Percentiles rank a stretch among this genome's conserved stretches.
These are phyloP conservation scores for Ceratocystis ficicola DNA, from an alignment of 2,329 filamentous ascomycete species.

Conservation along the genomic window DNA sequence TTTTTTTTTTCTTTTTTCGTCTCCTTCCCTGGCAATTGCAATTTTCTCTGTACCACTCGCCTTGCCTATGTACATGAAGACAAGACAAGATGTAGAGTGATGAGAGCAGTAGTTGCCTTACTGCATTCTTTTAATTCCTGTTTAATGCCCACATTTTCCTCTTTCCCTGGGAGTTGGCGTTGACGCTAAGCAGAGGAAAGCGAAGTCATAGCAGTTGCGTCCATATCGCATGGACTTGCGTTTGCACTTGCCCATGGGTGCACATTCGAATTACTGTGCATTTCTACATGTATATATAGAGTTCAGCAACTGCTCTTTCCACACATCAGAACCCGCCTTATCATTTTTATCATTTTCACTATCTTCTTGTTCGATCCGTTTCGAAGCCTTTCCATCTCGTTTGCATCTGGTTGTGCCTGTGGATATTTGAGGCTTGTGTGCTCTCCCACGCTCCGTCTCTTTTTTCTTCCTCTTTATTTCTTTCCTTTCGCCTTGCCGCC, in stretches of 20 bases:
- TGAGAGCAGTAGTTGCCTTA: neutral
- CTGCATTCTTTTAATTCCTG: neutral
- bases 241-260: neutral
- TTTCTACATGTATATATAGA: neutral
- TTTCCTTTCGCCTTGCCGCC: neutral
- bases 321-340: neutral
- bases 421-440: neutral
- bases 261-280: neutral
- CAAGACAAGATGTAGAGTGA: neutral
- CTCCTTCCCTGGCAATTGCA: too few relatives aligned
- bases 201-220: neutral
- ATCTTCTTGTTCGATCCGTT: neutral
- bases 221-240: neutral
- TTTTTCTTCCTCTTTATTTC: neutral
- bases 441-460: neutral
- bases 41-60: too few relatives aligned
- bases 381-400: slow-evolving; percentile 7
- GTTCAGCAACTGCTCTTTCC: neutral
- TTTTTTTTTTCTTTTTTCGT: too few relatives aligned
- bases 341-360: neutral
- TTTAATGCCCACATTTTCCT: neutral
- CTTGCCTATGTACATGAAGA: neutral
- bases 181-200: neutral
- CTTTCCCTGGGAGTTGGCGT: neutral
- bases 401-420: neutral